Evolutionary conservation across 352 stramenopile species (phyloP).

Genomic region (Pythium brassicae): DNA sequence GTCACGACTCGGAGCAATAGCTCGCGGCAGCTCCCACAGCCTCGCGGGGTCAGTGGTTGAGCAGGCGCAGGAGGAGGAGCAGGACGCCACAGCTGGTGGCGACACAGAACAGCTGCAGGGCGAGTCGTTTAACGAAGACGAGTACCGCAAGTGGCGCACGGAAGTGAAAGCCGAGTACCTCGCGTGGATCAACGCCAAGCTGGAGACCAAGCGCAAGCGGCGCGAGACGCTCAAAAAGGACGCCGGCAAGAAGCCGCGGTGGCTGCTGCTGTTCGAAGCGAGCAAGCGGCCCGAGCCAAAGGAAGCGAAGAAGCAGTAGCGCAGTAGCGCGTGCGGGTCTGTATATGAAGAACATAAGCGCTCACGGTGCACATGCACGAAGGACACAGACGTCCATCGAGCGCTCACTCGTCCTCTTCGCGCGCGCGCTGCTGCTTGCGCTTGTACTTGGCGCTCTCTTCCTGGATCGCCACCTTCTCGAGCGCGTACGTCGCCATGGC

Average conservation of each 20-base stretch:
- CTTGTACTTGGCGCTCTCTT: constrained; percentile 30
- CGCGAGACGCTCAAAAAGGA: constrained; percentile 47
- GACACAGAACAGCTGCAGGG: constrained; percentile 5
- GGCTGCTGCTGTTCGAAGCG: constrained; percentile 65
- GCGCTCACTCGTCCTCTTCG: constrained; percentile 2
- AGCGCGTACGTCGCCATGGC: constrained; percentile 69
- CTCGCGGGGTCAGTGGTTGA: constrained; percentile 8
- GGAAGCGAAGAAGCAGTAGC: constrained; percentile 12
- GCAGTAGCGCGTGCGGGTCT: background rate
- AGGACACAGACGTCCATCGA: background rate
- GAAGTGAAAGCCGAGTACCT: constrained; percentile 72
- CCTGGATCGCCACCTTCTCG: constrained; percentile 54
- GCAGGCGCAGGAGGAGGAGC: constrained; percentile 5
- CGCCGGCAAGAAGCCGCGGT: constrained; percentile 55
- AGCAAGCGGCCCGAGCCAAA: constrained; percentile 36
- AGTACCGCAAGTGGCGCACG: constrained; percentile 65
- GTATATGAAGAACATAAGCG: background rate
- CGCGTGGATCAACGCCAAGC: constrained; percentile 59
- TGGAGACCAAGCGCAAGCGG: constrained; percentile 42
- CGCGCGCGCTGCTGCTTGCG: constrained; percentile 1
- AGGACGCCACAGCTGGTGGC: constrained; percentile 36
- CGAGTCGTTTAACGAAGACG: constrained; percentile 41
- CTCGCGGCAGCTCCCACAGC: constrained; percentile 13
- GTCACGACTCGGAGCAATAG: constrained; percentile 17
- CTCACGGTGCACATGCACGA: too few species aligned